phyloP scores from a whole-genome alignment of 2,329 filamentous ascomycete species.

The Colletotrichum tropicicola region DNA sequence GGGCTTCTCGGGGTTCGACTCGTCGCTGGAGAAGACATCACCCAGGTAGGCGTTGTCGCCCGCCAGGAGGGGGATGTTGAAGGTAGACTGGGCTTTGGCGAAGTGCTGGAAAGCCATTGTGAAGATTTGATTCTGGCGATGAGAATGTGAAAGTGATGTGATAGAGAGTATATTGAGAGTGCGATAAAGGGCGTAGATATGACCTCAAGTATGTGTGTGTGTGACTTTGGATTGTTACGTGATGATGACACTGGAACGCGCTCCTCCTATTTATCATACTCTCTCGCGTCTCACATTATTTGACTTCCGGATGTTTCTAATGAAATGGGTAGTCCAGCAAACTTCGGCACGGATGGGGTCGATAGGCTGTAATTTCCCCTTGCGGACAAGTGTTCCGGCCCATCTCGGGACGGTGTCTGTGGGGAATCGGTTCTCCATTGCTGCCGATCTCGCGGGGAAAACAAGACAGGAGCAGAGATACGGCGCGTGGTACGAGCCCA shows the following conservation, averaged over 20 bases:
- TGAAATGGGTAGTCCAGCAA: not conserved
- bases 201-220: too few species aligned
- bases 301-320: conserved; percentile 6
- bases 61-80: conserved; percentile 71
- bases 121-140: not conserved
- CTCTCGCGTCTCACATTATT: not conserved
- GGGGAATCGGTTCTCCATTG: conserved; percentile 6
- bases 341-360: not conserved
- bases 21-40: conserved; percentile 66
- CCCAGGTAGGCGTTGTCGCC: conserved; percentile 75
- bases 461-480: conserved; percentile 13
- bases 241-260: not conserved
- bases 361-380: conserved; percentile 26
- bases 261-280: not conserved
- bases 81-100: conserved; percentile 65
- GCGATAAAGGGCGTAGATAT: too few species aligned
- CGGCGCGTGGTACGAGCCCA: not conserved
- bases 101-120: conserved; percentile 60
- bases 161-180: too few species aligned
- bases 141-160: not conserved
- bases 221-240: not conserved
- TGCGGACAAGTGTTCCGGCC: conserved; percentile 19
- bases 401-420: conserved; percentile 16
- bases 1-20: conserved; percentile 64
- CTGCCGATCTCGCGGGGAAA: conserved; percentile 16